Evolutionary conservation across 805 yeast species (phyloP), one percentile per base, ranked within the genome.

Genomic region (Spathaspora girioi): DNA sequence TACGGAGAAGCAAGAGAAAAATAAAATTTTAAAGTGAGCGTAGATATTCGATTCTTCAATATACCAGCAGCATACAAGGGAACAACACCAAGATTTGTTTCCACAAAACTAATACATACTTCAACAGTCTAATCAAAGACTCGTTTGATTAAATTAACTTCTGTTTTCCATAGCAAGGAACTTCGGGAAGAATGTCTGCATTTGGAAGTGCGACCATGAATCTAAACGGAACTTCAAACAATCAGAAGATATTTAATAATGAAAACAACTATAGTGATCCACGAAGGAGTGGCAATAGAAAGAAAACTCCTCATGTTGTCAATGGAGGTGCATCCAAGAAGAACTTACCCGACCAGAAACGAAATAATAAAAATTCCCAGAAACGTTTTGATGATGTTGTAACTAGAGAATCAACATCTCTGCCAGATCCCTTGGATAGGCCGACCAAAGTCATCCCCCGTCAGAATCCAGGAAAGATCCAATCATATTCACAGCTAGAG

Each of bases 381-480:
- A 38, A 17, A 47, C 46, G 32, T 10, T 14, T 35, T 15, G 45
- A 42, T 27, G 20, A 14, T 27, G 23, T 17, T 27, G 23, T 17
- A 10, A 11, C 23, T 2, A 17, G 14, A 14, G 23, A 29, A 45
- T 31, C 32, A 20, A 38, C 35, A 18, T 29, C 51, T 9, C 31
- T 15, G 29, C 10, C 49, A n/a, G 57, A 55, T 47, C 50, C 58
- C 9, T 43, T 55, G 15, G 65, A 60, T 35, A 56, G 46, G 20
- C 58, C 64, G 9, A 50, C 54, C 2, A 59, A 52, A 47, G 56
- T 61, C 5, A 54, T 64, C 26, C 67, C 66, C 26, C 55, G 57
- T 14, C 62, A 57, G 51, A 42, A 54, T 40, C 58, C 59, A 8
- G 55, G 49, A 12, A 54, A 56, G 38, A 47, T 59, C 26, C 68